A percentile compares a stretch with the other conserved stretches of the same genome.
Evolutionary conservation across 2,329 filamentous ascomycete genomes (phyloP).

Genomic region (Didymella arachidicola): DNA sequence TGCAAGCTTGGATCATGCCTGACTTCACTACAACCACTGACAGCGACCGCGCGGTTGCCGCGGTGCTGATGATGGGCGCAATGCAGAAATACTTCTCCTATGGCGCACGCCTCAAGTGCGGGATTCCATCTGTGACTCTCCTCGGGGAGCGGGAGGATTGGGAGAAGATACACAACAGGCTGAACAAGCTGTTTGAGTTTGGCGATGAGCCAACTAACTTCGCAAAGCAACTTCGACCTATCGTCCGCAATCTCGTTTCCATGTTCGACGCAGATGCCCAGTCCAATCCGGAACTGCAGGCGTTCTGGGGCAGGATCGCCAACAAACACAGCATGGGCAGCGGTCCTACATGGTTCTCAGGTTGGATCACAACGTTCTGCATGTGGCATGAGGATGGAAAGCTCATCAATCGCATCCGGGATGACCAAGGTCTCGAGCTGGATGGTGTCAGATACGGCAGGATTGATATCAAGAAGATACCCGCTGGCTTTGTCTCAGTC

Average conservation of each 20-base stretch:
- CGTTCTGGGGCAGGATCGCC: constrained; percentile 26
- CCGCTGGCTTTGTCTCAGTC: constrained; percentile 14
- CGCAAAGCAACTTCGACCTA: constrained; percentile 18
- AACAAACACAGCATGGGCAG: constrained; percentile 4
- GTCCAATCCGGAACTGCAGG: constrained; percentile 1
- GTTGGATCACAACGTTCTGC: constrained; percentile 33
- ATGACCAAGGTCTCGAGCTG: not conserved
- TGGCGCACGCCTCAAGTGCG: constrained; percentile 7
- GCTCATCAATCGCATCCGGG: not conserved
- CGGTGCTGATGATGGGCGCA: constrained; percentile 29
- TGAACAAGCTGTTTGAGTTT: constrained; percentile 24
- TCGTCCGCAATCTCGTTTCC: constrained; percentile 24
- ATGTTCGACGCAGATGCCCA: constrained; percentile 20
- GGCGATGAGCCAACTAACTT: constrained; percentile 21
- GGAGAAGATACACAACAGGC: constrained; percentile 23
- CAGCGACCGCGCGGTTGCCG: constrained; percentile 21
- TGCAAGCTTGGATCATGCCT: constrained; percentile 31
- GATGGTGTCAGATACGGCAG: constrained; percentile 17
- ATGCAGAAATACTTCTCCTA: constrained; percentile 31
- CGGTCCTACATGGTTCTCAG: constrained; percentile 18
- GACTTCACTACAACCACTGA: constrained; percentile 30
- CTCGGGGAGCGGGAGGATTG: constrained; percentile 29
- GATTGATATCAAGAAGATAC: constrained; percentile 18
- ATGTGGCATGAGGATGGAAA: constrained; percentile 28
- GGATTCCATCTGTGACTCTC: constrained; percentile 32